Conservation (phyloP, 2,329 filamentous ascomycete species). For the Aureobasidium sp. region DNA sequence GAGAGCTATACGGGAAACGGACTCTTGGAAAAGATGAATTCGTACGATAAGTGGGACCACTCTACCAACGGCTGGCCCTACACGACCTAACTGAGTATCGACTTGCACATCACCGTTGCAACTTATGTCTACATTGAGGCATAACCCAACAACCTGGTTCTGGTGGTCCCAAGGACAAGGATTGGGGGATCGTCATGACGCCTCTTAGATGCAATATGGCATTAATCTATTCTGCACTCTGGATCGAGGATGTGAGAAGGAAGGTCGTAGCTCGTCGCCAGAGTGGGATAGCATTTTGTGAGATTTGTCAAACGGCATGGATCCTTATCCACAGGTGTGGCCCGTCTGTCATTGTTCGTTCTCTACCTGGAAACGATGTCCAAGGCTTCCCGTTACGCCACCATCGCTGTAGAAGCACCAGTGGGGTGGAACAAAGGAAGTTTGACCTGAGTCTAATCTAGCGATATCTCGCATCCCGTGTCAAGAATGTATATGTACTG, state of each 20-base stretch:
- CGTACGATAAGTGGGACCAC: neutral
- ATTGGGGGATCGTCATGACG: slow-evolving; percentile 5
- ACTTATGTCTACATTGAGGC: slow-evolving; percentile 5
- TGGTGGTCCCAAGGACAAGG: neutral
- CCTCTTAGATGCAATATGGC: neutral
- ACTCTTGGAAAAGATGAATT: neutral
- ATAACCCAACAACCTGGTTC: slow-evolving; percentile 10
- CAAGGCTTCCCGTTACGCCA: slow-evolving; percentile 10
- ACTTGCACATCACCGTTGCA: slow-evolving; percentile 7
- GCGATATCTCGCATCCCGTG: neutral
- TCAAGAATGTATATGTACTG: neutral
- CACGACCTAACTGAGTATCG: neutral
- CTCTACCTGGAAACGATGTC: slow-evolving; percentile 6
- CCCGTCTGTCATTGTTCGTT: slow-evolving; percentile 6
- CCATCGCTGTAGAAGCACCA: slow-evolving; percentile 1
- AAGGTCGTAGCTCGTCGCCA: neutral
- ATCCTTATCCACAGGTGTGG: slow-evolving; percentile 8
- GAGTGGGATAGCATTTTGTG: neutral
- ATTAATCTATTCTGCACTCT: neutral
- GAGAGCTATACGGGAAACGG: slow-evolving; percentile 1
- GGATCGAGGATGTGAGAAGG: neutral
- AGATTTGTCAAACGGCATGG: slow-evolving; percentile 11
- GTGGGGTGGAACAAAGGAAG: neutral
- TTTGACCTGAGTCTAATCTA: neutral
- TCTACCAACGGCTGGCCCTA: neutral